Base-by-base conservation (phyloP, 495 filamentous ascomycete species). In the Aspergillus bertholletiae region DNA sequence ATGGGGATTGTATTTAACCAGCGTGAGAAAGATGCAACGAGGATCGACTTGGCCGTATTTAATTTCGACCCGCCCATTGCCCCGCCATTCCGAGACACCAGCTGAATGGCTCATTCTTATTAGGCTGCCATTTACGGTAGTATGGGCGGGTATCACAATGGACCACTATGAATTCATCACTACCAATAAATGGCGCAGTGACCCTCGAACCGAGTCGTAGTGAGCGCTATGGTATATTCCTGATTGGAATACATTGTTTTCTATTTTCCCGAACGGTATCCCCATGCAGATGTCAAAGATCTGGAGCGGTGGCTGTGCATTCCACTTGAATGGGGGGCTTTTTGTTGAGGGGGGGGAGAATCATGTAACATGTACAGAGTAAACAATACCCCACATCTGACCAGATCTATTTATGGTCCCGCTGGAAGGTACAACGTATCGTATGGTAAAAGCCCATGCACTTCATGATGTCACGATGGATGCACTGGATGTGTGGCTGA, bases 21-120 rank as follows among this genome's bases (percentile, higher is more conserved):
- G 1, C 6, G 21, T 7, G 18, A 43, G 39, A 22, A 43, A 20
- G 39, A 43, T 43, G n/a, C 5, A 22, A 43, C 21, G 39, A 43
- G 39, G 39, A 18, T 43, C 39, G 17, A n/a, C 11, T n/a, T 15
- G 9, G 13, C 30, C 34, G 34, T 37, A 37, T 43, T 43, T 43
- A 43, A 21, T 22, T 43, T 43, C 21, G 39, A 21, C 39, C 2
- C 17, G 18, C 39, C n/a, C 18, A 13, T 43, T 43, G 39, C 39
- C 39, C 39, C 44, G 44, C 44, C 26, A 18, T 30, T 46, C 44
- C 44, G 44, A 46, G 26, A 46, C 44, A 46, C 23, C 44, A 46
- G 44, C 44, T 46, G 44, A 46, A 46, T 30, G 44, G 44, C 23
- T 8, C 6, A 17, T 28, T 46, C 26, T 23, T 30, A 5, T 30